Conservation (phyloP, 129 eudicot species). For the Centella asiatica region DNA sequence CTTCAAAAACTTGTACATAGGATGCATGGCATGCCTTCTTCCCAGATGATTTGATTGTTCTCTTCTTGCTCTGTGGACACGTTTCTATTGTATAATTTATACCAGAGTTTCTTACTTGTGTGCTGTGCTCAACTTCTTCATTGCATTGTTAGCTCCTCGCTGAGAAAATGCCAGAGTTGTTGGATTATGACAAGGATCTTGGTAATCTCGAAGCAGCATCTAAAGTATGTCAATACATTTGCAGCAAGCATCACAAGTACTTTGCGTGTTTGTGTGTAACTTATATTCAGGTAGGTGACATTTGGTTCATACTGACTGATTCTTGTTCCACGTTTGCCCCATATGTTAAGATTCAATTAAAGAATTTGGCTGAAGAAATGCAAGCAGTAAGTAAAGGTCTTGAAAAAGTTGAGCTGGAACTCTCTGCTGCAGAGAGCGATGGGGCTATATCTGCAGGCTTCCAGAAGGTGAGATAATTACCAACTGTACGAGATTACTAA, state of each 20-base stretch:
- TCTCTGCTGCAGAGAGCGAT: slow-evolving; percentile 73
- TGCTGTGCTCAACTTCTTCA: slow-evolving; percentile 1
- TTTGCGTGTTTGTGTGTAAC: not conserved
- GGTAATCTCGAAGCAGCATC: slow-evolving; percentile 88
- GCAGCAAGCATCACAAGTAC: not conserved
- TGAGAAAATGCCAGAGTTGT: slow-evolving; percentile 88
- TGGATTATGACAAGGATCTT: slow-evolving; percentile 90
- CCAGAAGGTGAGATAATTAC: slow-evolving; percentile 45
- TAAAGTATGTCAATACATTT: slow-evolving; percentile 47
- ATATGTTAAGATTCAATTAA: slow-evolving; percentile 69
- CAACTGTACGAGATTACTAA: not conserved
- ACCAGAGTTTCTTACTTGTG: slow-evolving; percentile 9
- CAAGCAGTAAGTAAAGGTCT: slow-evolving; percentile 99
- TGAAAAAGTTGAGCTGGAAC: slow-evolving; percentile 97
- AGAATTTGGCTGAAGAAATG: slow-evolving; percentile 98
- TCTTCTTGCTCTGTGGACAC: not conserved
- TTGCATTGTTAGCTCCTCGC: slow-evolving; percentile 55
- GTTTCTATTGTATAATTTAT: not conserved
- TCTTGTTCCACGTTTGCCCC: not conserved
- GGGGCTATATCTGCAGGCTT: slow-evolving; percentile 79
- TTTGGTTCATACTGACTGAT: slow-evolving; percentile 13
- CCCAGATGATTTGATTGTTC: too few species aligned
- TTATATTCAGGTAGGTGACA: not conserved
- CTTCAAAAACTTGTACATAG: too few species aligned
- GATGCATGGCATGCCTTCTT: too few species aligned